These are phyloP conservation scores for Talaromyces sp. DNA, from an alignment of 2,329 filamentous ascomycete species.

Conservation along the genomic window DNA sequence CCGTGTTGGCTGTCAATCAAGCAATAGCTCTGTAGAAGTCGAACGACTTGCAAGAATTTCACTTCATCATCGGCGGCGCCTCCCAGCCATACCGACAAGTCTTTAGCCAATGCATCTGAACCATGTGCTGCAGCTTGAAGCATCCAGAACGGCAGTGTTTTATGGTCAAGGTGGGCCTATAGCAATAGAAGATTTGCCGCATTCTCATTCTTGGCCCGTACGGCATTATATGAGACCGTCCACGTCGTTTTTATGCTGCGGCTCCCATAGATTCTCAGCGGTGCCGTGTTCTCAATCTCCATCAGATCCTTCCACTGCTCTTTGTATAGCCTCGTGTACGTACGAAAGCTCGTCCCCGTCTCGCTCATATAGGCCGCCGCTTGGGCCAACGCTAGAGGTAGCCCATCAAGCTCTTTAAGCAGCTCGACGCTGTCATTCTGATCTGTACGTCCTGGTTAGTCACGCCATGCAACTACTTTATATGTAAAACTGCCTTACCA, in stretches of 20 bases:
- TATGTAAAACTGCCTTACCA: constrained; percentile 1
- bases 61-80: constrained; percentile 1
- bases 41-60: constrained; percentile 1
- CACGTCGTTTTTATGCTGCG: constrained; percentile 1
- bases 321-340: neutral
- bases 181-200: constrained; percentile 2
- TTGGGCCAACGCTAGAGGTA: constrained; percentile 1
- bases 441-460: constrained; percentile 1
- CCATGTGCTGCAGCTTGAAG: constrained; percentile 1
- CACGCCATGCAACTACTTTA: neutral
- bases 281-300: neutral
- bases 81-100: constrained; percentile 1
- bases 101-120: neutral
- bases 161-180: constrained; percentile 1
- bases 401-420: neutral
- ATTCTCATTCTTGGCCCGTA: neutral
- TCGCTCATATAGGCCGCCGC: constrained; percentile 1
- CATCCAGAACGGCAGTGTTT: constrained; percentile 4
- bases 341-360: neutral
- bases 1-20: constrained; percentile 1
- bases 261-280: neutral
- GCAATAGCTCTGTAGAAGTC: constrained; percentile 5
- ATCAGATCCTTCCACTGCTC: neutral
- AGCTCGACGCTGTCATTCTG: constrained; percentile 1
- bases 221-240: constrained; percentile 2